These are phyloP conservation scores for Boeremia exigua DNA, from an alignment of 2,329 filamentous ascomycete species.

Conservation along the genomic window DNA sequence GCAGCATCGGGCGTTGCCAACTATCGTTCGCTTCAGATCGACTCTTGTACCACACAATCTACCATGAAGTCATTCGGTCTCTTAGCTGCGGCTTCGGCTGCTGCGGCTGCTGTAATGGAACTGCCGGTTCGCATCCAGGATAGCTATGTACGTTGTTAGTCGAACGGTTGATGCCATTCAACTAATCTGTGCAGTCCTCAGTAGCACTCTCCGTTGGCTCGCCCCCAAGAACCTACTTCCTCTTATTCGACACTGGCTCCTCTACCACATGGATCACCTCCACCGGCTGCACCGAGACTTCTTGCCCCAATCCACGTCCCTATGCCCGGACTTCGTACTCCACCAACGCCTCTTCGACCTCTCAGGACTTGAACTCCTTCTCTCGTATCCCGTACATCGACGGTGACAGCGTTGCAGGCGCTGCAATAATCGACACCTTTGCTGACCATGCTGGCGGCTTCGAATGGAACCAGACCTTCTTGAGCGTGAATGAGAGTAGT, in stretches of 20 bases:
- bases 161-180: no score
- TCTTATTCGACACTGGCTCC: constrained; percentile 28
- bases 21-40: neutral
- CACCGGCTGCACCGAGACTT: constrained; percentile 19
- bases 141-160: constrained; percentile 6
- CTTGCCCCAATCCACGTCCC: constrained; percentile 15
- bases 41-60: neutral
- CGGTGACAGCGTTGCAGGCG: constrained; percentile 20
- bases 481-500: constrained; percentile 20
- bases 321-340: constrained; percentile 23
- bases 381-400: constrained; percentile 19
- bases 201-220: constrained; percentile 17
- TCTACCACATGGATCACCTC: constrained; percentile 20
- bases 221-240: constrained; percentile 19
- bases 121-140: constrained; percentile 18
- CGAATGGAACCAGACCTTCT: constrained; percentile 30
- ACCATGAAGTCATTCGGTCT: constrained; percentile 1
- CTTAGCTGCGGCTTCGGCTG: constrained; percentile 2
- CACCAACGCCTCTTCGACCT: constrained; percentile 17
- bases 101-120: constrained; percentile 22
- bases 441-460: constrained; percentile 4
- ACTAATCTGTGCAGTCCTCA: constrained; percentile 1
- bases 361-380: constrained; percentile 14
- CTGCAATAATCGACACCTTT: constrained; percentile 19
- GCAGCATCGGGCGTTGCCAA: neutral